These are phyloP conservation scores for Lecanoromycetidae sp. DNA, from an alignment of 2,329 filamentous ascomycete species.

Conservation along the genomic window DNA sequence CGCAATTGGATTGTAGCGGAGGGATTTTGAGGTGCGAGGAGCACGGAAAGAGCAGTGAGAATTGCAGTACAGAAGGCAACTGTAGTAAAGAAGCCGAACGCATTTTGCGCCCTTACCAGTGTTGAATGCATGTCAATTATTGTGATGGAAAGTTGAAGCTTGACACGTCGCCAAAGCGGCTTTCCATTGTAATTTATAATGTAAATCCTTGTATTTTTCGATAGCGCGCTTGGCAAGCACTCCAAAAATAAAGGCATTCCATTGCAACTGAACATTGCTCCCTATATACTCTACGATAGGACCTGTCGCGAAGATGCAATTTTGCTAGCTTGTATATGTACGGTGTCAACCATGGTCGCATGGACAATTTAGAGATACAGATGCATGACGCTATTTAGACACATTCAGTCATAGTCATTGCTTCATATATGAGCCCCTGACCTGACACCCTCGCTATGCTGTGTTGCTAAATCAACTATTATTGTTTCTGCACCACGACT, in stretches of 20 bases:
- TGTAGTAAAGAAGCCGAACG: constrained; percentile 96
- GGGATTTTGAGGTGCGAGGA: constrained; percentile 58
- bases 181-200: neutral
- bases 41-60: constrained; percentile 68
- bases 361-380: too few species aligned
- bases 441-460: constrained; percentile 3
- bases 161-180: neutral
- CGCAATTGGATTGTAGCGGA: constrained; percentile 52
- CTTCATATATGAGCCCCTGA: neutral
- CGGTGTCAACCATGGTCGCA: too few species aligned
- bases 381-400: too few species aligned
- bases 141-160: neutral
- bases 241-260: too few species aligned
- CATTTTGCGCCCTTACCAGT: constrained; percentile 73
- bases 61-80: constrained; percentile 71
- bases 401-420: too few species aligned
- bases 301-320: too few species aligned
- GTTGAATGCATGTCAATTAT: constrained; percentile 65
- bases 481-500: constrained; percentile 12
- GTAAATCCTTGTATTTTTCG: neutral
- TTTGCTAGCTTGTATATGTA: too few species aligned
- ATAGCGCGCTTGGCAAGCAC: too few species aligned
- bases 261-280: too few species aligned
- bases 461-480: neutral
- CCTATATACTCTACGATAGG: too few species aligned